Base-by-base conservation (phyloP, 192 early-diverging fungal genomes). In the Backusella liffmaniae region DNA sequence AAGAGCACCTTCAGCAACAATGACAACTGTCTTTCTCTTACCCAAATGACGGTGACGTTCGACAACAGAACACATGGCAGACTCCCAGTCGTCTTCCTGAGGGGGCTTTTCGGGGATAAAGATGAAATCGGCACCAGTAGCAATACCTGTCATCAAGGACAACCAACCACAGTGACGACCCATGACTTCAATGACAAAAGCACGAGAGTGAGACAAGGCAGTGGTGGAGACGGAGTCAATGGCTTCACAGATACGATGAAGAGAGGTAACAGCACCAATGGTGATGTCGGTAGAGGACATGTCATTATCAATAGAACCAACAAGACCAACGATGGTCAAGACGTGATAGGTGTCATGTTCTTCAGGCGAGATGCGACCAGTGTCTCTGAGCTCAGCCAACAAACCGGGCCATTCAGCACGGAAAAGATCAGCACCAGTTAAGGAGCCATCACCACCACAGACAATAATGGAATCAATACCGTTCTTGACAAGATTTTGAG, bases 131-230 rank as follows among this genome's bases (percentile, higher is more conserved):
- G 97, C 96, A 30, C 95, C 96, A 13, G 94, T 91, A 62, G 90
- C 89, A 80, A 95, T 93, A 6, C 90, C 94, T 18, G 94, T 92
- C 88, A 93, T 95, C 35, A 95, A 84, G 30, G 93, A 94, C 37
- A 96, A 82, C 97, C 97, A 99, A 21, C 97, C 97, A 79, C 97
- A 99, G 78, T 98, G 95, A 51, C 97, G 90, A 10, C 96, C 97
- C 97, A 99, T 99, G 39, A 99, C 97, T 76, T 99, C 97, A 41
- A 99, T 90, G 13, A 99, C 95, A 79, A 99, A 99, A 8, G 97
- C 97, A 66, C 97, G 93, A 70, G 94, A 94, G 80, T 99, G 97
- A 80, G 94, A 96, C 46, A 91, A 88, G 0, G 97, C 97, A 3
- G 97, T 99, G 44, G 94, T 94, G 1, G 91, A 89, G 51, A 99